phyloP scores from a whole-genome alignment of 2,329 filamentous ascomycete species.

The Ascochyta pisi region DNA sequence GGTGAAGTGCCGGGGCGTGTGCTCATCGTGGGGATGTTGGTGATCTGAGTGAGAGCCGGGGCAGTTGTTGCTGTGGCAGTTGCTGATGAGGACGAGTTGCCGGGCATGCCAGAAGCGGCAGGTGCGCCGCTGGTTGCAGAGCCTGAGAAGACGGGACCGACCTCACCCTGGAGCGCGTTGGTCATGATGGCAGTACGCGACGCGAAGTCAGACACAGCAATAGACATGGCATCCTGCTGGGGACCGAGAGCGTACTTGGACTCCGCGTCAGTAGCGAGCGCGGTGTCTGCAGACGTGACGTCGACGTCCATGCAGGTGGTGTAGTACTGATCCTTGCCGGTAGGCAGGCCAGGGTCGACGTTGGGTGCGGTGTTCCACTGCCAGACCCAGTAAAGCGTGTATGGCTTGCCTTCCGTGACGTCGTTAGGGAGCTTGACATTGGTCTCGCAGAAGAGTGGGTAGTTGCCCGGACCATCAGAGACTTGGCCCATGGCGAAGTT shows the following conservation, averaged over 20 bases:
- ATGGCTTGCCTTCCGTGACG: conserved; percentile 66
- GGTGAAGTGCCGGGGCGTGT: conserved; percentile 22
- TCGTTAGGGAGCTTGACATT: conserved; percentile 77
- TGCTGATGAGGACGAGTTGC: conserved; percentile 9
- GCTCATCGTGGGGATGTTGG: conserved; percentile 27
- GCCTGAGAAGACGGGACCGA: conserved; percentile 34
- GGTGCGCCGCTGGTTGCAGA: conserved; percentile 14
- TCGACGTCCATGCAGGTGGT: conserved; percentile 65
- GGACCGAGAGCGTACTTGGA: conserved; percentile 31
- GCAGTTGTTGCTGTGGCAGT: conserved; percentile 10
- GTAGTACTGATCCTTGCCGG: conserved; percentile 64
- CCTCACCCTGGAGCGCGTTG: conserved; percentile 34
- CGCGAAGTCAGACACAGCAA: conserved; percentile 50
- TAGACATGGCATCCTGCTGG: conserved; percentile 53
- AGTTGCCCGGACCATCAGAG: conserved; percentile 42
- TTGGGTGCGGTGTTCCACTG: conserved; percentile 68
- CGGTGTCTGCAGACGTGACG: conserved; percentile 45
- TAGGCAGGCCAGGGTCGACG: conserved; percentile 48
- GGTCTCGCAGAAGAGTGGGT: conserved; percentile 79
- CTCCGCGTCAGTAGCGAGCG: conserved; percentile 25
- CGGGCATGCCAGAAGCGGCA: conserved; percentile 5
- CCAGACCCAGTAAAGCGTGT: conserved; percentile 96
- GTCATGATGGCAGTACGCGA: conserved; percentile 51
- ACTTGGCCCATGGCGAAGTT: conserved; percentile 61
- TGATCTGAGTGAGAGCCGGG: conserved; percentile 16